phyloP scores from a whole-genome alignment of 176 grass and related monocot genomes.

The Phragmites australis region DNA sequence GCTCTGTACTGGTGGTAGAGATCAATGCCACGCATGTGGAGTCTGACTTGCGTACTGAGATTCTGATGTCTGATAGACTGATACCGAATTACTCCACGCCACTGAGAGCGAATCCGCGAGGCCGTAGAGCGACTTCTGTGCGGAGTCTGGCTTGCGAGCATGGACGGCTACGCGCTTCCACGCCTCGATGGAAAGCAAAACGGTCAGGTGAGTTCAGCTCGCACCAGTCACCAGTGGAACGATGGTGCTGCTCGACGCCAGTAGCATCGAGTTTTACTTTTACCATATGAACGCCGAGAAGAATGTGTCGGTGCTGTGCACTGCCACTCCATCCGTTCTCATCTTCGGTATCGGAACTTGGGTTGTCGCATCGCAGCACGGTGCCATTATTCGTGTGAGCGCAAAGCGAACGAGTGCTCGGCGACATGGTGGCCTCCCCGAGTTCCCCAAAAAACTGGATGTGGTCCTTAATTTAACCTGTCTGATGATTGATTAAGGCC shows the following conservation, averaged over 20 bases:
- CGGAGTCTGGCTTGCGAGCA: neutral
- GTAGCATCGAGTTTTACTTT: neutral
- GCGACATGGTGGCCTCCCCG: neutral
- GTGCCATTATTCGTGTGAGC: neutral
- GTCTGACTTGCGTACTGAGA: slow-evolving; percentile 11
- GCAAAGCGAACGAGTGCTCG: neutral
- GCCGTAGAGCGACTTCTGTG: slow-evolving; percentile 3
- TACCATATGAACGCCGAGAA: slow-evolving; percentile 28
- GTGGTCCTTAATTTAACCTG: neutral
- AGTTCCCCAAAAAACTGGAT: neutral
- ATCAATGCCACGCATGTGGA: slow-evolving; percentile 2
- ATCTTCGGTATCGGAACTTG: neutral
- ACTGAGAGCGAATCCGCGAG: neutral
- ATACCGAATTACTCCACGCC: neutral
- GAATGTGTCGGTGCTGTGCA: slow-evolving; percentile 28
- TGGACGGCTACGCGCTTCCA: slow-evolving; percentile 14
- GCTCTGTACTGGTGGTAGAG: neutral
- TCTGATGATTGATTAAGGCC: neutral
- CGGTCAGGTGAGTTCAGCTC: neutral
- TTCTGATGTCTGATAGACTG: neutral
- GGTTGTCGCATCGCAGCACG: neutral
- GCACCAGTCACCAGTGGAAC: neutral
- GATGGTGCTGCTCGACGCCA: neutral
- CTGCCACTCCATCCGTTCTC: neutral
- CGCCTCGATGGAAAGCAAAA: neutral